Base-by-base conservation (phyloP, 768 basidiomycete species). In the Fomitopsis pulvina region DNA sequence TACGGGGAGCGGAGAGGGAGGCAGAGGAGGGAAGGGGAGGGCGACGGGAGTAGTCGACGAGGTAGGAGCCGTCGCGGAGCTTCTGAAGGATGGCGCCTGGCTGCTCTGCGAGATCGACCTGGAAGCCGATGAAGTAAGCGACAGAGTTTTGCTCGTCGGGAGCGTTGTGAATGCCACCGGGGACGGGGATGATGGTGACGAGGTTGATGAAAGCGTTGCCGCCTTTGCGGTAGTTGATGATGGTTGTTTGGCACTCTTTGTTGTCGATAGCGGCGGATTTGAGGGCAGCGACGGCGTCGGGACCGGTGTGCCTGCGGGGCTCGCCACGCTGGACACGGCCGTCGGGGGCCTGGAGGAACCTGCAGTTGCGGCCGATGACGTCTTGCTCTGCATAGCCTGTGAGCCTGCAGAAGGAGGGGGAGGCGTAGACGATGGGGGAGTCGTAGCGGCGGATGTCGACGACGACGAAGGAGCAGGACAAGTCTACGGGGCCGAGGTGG, bases 101-200 rank as follows among this genome's bases (percentile, higher is more conserved):
- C 68, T 94, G 92, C 59, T 86, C 81, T 16, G 83, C 82, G 43
- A 99, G 72, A 66, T 97, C 92, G 48, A 96, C 87, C 68, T 99
- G 93, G 73, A 99, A 98, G 0, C 96, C 96, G 45, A 99, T 85
- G 59, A 90, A 86, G 63, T 87, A 95, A 8, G 80, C 82, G 34
- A 89, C 75, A 40, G 94, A 85, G 47, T 81, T 79, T 30, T 75
- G 74, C 55, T 82, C 84, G 38, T 80, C 74, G 55, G 55, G 68
- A 37, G 26, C 56, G 60, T 63, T 74, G 67, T 50, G 56, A 51
- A 58, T 71, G 50, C 74, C 88, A 7, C 85, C 90, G 11, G 49
- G 51, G 51, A 97, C 77, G 16, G 96, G 95, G 30, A 98, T 87
- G 59, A 97, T 78, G 21, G 88, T 88, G 55, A 98, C 83, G 50